These are phyloP conservation scores for Erigeron canadensis DNA, from an alignment of 129 eudicot species.

Conservation along the genomic window DNA sequence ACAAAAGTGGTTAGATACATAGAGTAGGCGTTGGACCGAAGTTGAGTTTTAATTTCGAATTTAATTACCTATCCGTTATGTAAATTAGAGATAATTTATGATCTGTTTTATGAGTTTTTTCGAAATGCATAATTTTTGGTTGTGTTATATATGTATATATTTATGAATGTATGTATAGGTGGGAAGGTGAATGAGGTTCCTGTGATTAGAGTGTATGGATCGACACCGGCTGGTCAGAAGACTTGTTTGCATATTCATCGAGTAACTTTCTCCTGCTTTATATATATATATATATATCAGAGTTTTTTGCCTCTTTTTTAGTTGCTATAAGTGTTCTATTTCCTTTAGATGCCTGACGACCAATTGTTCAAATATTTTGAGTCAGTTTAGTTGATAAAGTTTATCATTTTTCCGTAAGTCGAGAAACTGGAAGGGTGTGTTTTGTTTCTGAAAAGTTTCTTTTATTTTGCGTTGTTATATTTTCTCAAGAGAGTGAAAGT, in stretches of 20 bases:
- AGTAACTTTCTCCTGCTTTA: slow-evolving; percentile 33
- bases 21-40: too few relatives aligned
- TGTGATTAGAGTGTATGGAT: slow-evolving; percentile 84
- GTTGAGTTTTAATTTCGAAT: too few relatives aligned
- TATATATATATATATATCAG: neutral
- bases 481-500: too few relatives aligned
- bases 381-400: too few relatives aligned
- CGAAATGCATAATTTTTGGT: neutral
- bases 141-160: slow-evolving; percentile 3
- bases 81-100: neutral
- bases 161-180: slow-evolving; percentile 39
- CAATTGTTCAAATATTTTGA: slow-evolving; percentile 1
- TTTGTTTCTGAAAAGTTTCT: too few relatives aligned
- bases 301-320: neutral
- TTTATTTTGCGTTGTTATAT: too few relatives aligned
- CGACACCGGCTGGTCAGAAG: slow-evolving; percentile 97
- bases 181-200: slow-evolving; percentile 94
- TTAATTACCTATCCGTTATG: too few relatives aligned
- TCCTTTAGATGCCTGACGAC: neutral
- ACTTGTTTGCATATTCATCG: slow-evolving; percentile 87
- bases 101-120: neutral
- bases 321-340: neutral
- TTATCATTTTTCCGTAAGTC: too few relatives aligned
- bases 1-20: too few relatives aligned
- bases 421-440: too few relatives aligned